phyloP scores from a whole-genome alignment of 1,284 basidiomycete species.

The Cutaneotrichosporon curvatum region DNA sequence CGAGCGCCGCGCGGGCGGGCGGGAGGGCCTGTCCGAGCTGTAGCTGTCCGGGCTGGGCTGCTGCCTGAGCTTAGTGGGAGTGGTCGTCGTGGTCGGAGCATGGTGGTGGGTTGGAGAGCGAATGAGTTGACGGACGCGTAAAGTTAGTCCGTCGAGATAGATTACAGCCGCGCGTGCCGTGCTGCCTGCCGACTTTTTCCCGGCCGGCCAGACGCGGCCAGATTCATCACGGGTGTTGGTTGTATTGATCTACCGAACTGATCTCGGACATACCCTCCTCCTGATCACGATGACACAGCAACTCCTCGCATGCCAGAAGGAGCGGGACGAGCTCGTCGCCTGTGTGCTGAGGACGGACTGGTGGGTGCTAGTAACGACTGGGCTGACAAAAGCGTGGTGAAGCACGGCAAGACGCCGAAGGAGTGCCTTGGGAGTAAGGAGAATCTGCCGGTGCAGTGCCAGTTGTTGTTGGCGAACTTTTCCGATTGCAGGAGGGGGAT shows the following conservation, averaged over 20 bases:
- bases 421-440: constrained; percentile 39
- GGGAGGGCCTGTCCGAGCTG: too few relatives aligned
- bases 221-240: too few relatives aligned
- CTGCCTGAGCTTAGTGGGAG: not conserved
- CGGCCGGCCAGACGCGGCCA: too few relatives aligned
- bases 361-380: constrained; percentile 21
- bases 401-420: constrained; percentile 32
- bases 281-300: too few relatives aligned
- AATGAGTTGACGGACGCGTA: too few relatives aligned
- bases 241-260: too few relatives aligned
- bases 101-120: not conserved
- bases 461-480: constrained; percentile 40
- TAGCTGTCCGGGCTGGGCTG: too few relatives aligned
- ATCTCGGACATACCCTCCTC: too few relatives aligned
- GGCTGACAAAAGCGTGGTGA: constrained; percentile 31
- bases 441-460: constrained; percentile 42
- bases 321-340: constrained; percentile 39
- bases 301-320: constrained; percentile 27
- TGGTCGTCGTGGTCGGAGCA: not conserved
- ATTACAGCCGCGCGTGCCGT: too few relatives aligned
- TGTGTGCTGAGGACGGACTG: constrained; percentile 44
- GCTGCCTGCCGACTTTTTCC: not conserved
- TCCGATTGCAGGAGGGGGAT: constrained; percentile 45
- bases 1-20: not conserved
- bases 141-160: too few relatives aligned